A percentile compares a stretch with the other conserved stretches of the same genome.
phyloP scores from a whole-genome alignment of 1,284 basidiomycete genomes.

The Rhizopogon parksii region DNA sequence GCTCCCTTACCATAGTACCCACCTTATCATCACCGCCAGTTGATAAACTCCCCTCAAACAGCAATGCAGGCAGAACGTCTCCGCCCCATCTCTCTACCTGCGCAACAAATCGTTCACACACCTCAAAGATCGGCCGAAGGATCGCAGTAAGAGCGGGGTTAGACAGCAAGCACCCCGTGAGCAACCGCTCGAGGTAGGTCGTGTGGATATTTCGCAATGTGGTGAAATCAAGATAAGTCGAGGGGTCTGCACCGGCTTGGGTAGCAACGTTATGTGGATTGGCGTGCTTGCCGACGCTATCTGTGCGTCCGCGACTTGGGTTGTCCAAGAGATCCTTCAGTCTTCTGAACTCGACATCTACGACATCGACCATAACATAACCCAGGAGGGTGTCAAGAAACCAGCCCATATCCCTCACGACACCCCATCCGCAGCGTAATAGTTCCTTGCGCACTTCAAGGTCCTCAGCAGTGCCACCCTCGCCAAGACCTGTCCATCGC shows the following conservation, averaged over 20 bases:
- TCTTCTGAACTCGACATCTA: slow-evolving; percentile 75
- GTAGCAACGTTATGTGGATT: slow-evolving; percentile 5
- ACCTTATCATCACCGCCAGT: slow-evolving; percentile 47
- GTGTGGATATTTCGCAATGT: slow-evolving; percentile 76
- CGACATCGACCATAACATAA: slow-evolving; percentile 85
- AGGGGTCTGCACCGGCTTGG: slow-evolving; percentile 10
- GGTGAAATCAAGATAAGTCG: slow-evolving; percentile 68
- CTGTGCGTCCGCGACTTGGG: slow-evolving; percentile 23
- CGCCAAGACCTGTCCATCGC: slow-evolving; percentile 79
- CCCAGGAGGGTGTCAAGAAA: slow-evolving; percentile 78
- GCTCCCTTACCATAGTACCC: slow-evolving; percentile 64
- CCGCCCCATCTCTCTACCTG: slow-evolving; percentile 90
- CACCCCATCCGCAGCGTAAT: slow-evolving; percentile 77
- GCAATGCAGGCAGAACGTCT: slow-evolving; percentile 76
- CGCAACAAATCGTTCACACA: slow-evolving; percentile 78
- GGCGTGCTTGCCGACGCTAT: slow-evolving; percentile 14
- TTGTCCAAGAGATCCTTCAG: slow-evolving; percentile 53
- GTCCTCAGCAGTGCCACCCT: slow-evolving; percentile 75
- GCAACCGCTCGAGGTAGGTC: slow-evolving; percentile 72
- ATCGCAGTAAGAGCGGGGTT: slow-evolving; percentile 58
- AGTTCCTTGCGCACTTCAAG: slow-evolving; percentile 56
- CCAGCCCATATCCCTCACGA: slow-evolving; percentile 84
- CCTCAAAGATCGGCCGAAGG: slow-evolving; percentile 68
- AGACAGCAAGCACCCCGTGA: slow-evolving; percentile 74
- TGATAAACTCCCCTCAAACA: slow-evolving; percentile 70